phyloP scores from a whole-genome alignment of 768 basidiomycete species.

The Leccinum ochraceum region DNA sequence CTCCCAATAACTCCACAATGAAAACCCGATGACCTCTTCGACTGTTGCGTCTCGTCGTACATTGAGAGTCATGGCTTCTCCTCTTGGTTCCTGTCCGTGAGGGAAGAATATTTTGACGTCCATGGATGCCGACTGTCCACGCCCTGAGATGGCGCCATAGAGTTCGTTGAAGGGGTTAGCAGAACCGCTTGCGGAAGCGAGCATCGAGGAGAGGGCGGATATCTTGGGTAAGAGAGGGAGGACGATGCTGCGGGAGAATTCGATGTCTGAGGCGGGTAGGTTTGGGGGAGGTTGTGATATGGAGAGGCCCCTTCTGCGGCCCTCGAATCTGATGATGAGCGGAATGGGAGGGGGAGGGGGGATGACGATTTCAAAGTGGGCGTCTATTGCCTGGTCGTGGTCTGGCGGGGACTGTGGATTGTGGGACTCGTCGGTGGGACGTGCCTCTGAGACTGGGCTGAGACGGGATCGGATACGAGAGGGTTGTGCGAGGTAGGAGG shows the following conservation, averaged over 20 bases:
- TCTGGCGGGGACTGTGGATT: conserved; percentile 27
- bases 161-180: conserved; percentile 87
- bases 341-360: conserved; percentile 35
- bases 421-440: conserved; percentile 31
- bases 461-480: conserved; percentile 47
- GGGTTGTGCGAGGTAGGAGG: conserved; percentile 41
- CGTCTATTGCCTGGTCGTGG: conserved; percentile 35
- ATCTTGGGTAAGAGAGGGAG: conserved; percentile 41
- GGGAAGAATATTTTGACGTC: conserved; percentile 85
- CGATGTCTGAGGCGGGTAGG: conserved; percentile 26
- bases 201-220: conserved; percentile 73
- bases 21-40: conserved; percentile 94
- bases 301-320: conserved; percentile 32
- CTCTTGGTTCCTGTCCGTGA: conserved; percentile 59
- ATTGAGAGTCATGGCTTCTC: conserved; percentile 66
- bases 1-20: conserved; percentile 93
- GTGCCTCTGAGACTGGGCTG: conserved; percentile 64
- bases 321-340: conserved; percentile 23
- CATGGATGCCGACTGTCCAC: conserved; percentile 61
- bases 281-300: conserved; percentile 26
- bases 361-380: conserved; percentile 57
- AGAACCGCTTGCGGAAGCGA: conserved; percentile 60
- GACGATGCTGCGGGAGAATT: conserved; percentile 57
- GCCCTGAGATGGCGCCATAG: conserved; percentile 84
- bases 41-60: conserved; percentile 88